phyloP scores from a whole-genome alignment of 2,329 filamentous ascomycete genomes.

The Neodidymelliopsis sp. region DNA sequence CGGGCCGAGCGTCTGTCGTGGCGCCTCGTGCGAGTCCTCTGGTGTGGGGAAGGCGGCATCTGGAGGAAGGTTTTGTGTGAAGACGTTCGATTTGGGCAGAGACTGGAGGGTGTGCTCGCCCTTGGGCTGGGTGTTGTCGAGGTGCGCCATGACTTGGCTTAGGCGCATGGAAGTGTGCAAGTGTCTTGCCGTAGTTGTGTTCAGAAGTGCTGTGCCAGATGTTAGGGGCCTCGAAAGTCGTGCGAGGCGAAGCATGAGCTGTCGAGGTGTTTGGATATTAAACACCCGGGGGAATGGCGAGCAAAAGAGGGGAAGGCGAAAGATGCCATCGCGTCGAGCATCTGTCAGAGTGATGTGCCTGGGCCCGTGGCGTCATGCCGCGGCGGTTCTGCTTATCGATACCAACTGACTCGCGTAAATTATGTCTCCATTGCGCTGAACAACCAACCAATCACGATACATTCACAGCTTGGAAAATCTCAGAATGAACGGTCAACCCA shows the following conservation, averaged over 20 bases:
- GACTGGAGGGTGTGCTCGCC: constrained; percentile 53
- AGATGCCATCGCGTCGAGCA: constrained; percentile 17
- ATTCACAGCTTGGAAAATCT: not conserved
- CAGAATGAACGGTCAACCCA: constrained; percentile 50
- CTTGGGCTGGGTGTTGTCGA: constrained; percentile 42
- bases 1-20: constrained; percentile 77
- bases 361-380: constrained; percentile 32
- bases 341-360: constrained; percentile 31
- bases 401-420: constrained; percentile 29
- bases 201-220: not conserved
- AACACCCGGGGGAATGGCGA: constrained; percentile 1
- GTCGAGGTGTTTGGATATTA: not conserved
- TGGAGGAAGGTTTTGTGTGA: constrained; percentile 73
- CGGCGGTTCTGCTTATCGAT: constrained; percentile 27
- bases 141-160: constrained; percentile 55
- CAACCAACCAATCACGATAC: constrained; percentile 14
- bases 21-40: constrained; percentile 78
- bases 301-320: constrained; percentile 21
- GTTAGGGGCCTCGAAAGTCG: constrained; percentile 11
- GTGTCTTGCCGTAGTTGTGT: constrained; percentile 8
- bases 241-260: constrained; percentile 29
- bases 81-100: constrained; percentile 70
- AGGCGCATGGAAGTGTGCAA: constrained; percentile 44
- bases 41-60: constrained; percentile 84
- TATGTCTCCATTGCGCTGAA: constrained; percentile 1